Conservation (phyloP, 1,284 basidiomycete species). For the Ceratorhiza oryzae-sativae region DNA sequence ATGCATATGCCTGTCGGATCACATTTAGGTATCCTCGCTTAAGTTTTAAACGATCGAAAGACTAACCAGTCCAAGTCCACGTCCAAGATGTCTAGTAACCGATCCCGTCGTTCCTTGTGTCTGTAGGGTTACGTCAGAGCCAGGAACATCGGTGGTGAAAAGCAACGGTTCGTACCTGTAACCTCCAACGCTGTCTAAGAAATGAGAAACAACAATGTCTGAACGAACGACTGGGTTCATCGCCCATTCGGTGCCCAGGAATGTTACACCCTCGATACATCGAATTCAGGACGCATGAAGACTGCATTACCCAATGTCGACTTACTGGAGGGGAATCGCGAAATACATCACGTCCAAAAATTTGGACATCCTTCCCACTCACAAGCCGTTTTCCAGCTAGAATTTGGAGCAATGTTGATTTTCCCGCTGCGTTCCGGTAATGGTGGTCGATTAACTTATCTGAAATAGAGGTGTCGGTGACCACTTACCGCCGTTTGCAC, state of each 20-base stretch:
- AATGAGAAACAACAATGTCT: conserved; percentile 87
- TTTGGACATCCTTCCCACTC: conserved; percentile 65
- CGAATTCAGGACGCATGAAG: background rate
- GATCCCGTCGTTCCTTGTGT: conserved; percentile 87
- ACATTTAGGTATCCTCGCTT: background rate
- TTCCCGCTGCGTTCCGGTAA: conserved; percentile 70
- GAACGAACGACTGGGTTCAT: conserved; percentile 96
- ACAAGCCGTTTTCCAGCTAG: conserved; percentile 92
- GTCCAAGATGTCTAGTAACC: conserved; percentile 89
- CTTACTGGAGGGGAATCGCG: conserved; percentile 56
- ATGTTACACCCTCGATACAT: conserved; percentile 70
- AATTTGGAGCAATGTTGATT: conserved; percentile 93
- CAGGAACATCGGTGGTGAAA: background rate
- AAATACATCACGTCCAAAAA: conserved; percentile 88
- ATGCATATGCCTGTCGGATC: conserved; percentile 73
- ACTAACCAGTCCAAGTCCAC: conserved; percentile 83
- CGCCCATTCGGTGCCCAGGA: conserved; percentile 94
- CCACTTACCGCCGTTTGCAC: conserved; percentile 85
- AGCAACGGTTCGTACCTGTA: conserved; percentile 56
- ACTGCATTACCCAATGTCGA: conserved; percentile 53
- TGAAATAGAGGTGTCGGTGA: too few relatives aligned
- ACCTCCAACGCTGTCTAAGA: conserved; percentile 94
- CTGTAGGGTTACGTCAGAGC: conserved; percentile 51
- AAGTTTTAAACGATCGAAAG: background rate
- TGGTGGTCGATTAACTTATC: background rate